phyloP scores from a whole-genome alignment of 495 filamentous ascomycete genomes.

The Sabuloglossum arenarium region DNA sequence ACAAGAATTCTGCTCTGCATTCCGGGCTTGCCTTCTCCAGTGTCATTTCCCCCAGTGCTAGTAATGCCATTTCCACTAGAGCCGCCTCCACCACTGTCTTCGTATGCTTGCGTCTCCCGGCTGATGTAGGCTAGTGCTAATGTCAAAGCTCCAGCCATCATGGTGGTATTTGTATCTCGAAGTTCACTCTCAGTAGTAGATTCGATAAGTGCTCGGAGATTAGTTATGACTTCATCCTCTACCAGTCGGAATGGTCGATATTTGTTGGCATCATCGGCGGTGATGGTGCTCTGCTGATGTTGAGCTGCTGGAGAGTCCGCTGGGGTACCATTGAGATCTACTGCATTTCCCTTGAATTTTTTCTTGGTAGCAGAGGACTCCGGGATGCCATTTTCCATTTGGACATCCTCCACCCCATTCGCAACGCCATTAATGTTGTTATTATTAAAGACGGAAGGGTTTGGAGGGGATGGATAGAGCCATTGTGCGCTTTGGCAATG shows the following conservation, averaged over 20 bases:
- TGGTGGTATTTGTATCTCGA: slow-evolving; percentile 40
- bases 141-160: slow-evolving; percentile 80
- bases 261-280: slow-evolving; percentile 49
- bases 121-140: slow-evolving; percentile 79
- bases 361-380: not conserved
- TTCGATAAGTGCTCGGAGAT: slow-evolving; percentile 45
- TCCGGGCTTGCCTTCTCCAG: slow-evolving; percentile 16
- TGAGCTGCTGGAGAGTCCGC: not conserved
- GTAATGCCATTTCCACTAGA: slow-evolving; percentile 4
- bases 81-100: slow-evolving; percentile 21
- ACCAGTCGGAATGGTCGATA: slow-evolving; percentile 78
- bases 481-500: slow-evolving; percentile 68
- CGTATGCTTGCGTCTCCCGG: slow-evolving; percentile 28
- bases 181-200: slow-evolving; percentile 40
- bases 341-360: not conserved
- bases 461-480: slow-evolving; percentile 47
- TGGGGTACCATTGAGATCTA: not conserved
- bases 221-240: slow-evolving; percentile 52
- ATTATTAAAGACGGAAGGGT: slow-evolving; percentile 5
- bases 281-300: not conserved
- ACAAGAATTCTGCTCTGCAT: slow-evolving; percentile 72
- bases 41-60: slow-evolving; percentile 14
- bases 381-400: slow-evolving; percentile 2
- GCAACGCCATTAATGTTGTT: slow-evolving; percentile 5
- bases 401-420: not conserved